A percentile compares a stretch with the other conserved stretches of the same genome.
These are phyloP conservation scores for Vachellia pachyceras DNA, from an alignment of 306 rosid genomes.

Conservation along the genomic window DNA sequence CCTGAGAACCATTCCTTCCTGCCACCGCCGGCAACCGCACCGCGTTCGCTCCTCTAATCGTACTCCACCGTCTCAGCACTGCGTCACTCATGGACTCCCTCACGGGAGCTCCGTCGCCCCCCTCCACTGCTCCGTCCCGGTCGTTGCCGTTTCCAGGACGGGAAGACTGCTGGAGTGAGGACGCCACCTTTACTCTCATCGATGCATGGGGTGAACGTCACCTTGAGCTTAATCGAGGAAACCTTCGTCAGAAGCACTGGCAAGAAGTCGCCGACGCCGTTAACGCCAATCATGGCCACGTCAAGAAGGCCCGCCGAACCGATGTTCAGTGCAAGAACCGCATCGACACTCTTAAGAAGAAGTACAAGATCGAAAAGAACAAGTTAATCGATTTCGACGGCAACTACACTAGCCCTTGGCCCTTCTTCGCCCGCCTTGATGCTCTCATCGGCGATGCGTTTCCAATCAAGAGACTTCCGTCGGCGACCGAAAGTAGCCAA, in stretches of 20 bases:
- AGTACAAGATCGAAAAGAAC: conserved; percentile 74
- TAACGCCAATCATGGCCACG: conserved; percentile 54
- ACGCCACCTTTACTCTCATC: conserved; percentile 71
- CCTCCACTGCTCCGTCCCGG: conserved; percentile 31
- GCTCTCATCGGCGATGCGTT: conserved; percentile 57
- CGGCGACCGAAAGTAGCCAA: conserved; percentile 40
- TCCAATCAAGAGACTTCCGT: conserved; percentile 31
- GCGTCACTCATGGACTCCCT: conserved; percentile 37
- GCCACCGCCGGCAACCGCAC: conserved; percentile 4
- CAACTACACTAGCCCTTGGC: conserved; percentile 52
- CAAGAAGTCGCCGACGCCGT: conserved; percentile 70
- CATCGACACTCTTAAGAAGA: conserved; percentile 76
- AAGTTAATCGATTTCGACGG: conserved; percentile 59
- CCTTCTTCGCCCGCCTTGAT: conserved; percentile 61
- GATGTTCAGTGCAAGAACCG: conserved; percentile 79
- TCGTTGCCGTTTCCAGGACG: conserved; percentile 49
- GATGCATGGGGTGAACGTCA: conserved; percentile 77
- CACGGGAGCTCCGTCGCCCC: conserved; percentile 42
- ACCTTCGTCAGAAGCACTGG: conserved; percentile 76
- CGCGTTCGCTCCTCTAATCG: background rate
- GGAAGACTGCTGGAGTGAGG: conserved; percentile 76
- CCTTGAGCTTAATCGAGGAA: conserved; percentile 57
- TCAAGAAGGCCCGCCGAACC: conserved; percentile 51
- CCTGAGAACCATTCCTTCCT: conserved; percentile 25
- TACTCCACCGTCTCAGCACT: background rate